Percentiles rank a stretch among this genome's conserved stretches.
Evolutionary conservation across 192 early-diverging fungal species (phyloP).

Genomic region (Linnemannia elongata): DNA sequence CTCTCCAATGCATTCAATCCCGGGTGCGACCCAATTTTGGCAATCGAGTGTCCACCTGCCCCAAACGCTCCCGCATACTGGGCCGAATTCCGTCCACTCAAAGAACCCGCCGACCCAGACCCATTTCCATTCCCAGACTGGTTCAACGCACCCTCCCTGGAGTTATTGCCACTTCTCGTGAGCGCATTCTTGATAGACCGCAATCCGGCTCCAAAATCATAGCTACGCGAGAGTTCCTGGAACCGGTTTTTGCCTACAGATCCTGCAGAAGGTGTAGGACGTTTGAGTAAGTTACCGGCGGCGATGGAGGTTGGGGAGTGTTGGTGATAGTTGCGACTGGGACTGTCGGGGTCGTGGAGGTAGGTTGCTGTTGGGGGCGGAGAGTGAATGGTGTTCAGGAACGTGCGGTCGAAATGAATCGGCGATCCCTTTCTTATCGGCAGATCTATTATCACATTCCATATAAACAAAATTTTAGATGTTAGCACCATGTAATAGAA

Average conservation of each 20-base stretch:
- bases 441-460: conserved; percentile 1
- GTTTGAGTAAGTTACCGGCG: conserved; percentile 25
- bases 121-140: not conserved
- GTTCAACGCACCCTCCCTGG: conserved; percentile 25
- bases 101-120: conserved; percentile 1
- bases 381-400: conserved; percentile 41
- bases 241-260: conserved; percentile 41
- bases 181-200: conserved; percentile 44
- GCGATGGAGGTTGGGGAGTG: conserved; percentile 33
- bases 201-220: conserved; percentile 40
- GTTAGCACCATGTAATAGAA: not conserved
- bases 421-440: conserved; percentile 36
- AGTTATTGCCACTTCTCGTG: conserved; percentile 37
- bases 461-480: not conserved
- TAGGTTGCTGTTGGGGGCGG: conserved; percentile 39
- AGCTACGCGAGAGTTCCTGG: conserved; percentile 44
- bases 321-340: conserved; percentile 21
- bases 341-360: conserved; percentile 35
- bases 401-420: conserved; percentile 49
- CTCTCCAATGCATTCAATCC: conserved; percentile 33
- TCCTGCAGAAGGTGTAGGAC: conserved; percentile 43
- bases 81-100: conserved; percentile 8
- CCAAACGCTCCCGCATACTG: conserved; percentile 28
- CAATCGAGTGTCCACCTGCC: conserved; percentile 36
- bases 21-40: conserved; percentile 49